Conservation (phyloP, 306 rosid genomes). For the Cajanus cajan region DNA sequence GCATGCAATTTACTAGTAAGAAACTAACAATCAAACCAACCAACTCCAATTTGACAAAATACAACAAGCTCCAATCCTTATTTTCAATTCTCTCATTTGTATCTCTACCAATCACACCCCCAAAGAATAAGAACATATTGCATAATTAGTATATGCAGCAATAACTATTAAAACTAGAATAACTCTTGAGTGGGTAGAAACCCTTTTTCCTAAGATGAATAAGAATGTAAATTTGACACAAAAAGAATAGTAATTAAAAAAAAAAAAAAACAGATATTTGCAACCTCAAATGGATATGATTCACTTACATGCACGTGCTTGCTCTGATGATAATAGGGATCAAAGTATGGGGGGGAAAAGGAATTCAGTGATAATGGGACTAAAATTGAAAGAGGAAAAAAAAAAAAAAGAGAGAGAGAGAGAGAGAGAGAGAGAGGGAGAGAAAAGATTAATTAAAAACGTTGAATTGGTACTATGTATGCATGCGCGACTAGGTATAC, state of each 20-base stretch:
- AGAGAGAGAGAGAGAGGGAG: no score
- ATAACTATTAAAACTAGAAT: background rate
- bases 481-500: background rate
- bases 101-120: background rate
- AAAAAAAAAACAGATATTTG: background rate
- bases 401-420: background rate
- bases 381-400: background rate
- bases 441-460: background rate
- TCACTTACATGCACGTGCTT: constrained; percentile 10
- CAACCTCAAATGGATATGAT: background rate
- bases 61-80: background rate
- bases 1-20: background rate
- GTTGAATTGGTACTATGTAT: background rate
- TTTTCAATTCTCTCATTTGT: background rate
- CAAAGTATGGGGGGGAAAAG: background rate
- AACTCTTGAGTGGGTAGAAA: background rate
- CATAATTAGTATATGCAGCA: background rate
- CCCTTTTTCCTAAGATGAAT: background rate
- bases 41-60: background rate
- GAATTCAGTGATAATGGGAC: background rate
- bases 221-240: background rate
- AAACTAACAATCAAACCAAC: background rate
- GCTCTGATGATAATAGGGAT: background rate
- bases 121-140: background rate
- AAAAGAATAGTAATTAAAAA: no score